These are phyloP conservation scores for Fusarium siculi DNA, from an alignment of 2,329 filamentous ascomycete genomes.

Conservation along the genomic window DNA sequence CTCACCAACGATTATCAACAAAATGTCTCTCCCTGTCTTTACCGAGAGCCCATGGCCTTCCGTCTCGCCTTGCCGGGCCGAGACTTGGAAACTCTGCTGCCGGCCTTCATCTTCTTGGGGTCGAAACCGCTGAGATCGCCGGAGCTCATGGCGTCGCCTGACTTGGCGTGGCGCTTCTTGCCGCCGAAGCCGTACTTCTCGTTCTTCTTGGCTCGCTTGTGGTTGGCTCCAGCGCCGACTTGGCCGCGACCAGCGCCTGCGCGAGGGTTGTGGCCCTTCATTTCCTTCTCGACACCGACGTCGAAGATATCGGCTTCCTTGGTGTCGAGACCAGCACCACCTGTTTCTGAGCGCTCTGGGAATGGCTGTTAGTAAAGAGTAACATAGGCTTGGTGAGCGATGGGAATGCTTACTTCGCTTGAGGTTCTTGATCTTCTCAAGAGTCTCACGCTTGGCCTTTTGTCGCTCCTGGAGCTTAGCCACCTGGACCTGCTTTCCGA, in stretches of 20 bases:
- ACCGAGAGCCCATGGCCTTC: slow-evolving; percentile 53
- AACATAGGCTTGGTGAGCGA: neutral
- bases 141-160: slow-evolving; percentile 85
- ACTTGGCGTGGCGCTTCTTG: slow-evolving; percentile 93
- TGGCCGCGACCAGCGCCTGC: slow-evolving; percentile 53
- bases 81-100: slow-evolving; percentile 54
- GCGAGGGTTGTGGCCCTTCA: slow-evolving; percentile 54
- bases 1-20: slow-evolving; percentile 9
- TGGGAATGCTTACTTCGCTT: slow-evolving; percentile 83
- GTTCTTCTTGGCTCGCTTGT: slow-evolving; percentile 93
- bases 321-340: slow-evolving; percentile 67
- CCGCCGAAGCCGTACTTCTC: slow-evolving; percentile 95
- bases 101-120: slow-evolving; percentile 82
- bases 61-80: slow-evolving; percentile 64
- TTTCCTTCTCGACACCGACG: slow-evolving; percentile 80
- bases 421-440: slow-evolving; percentile 94
- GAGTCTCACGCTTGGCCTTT: slow-evolving; percentile 89
- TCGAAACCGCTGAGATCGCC: slow-evolving; percentile 85
- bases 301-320: slow-evolving; percentile 92
- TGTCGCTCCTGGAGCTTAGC: slow-evolving; percentile 94
- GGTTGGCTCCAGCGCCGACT: slow-evolving; percentile 53
- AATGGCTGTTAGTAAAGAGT: slow-evolving; percentile 39
- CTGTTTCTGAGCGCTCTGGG: slow-evolving; percentile 84
- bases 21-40: neutral
- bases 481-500: slow-evolving; percentile 97